phyloP scores from a whole-genome alignment of 805 yeast genomes.

The Lachancea fermentati region DNA sequence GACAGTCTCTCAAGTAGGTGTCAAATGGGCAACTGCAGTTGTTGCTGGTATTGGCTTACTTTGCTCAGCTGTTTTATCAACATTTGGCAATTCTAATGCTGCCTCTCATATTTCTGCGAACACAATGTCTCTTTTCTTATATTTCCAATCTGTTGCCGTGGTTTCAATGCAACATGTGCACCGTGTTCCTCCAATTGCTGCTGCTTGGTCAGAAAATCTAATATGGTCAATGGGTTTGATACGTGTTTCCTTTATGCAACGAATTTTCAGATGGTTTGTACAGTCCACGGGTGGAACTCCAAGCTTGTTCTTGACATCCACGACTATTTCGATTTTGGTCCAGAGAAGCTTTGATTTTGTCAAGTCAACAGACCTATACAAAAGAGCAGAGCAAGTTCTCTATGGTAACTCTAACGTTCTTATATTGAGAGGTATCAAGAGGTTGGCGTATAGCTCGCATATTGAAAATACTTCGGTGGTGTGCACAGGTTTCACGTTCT shows the following conservation, averaged over 20 bases:
- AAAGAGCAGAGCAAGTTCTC: conserved; percentile 36
- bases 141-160: conserved; percentile 84
- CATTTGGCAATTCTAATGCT: conserved; percentile 82
- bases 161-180: conserved; percentile 82
- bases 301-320: conserved; percentile 54
- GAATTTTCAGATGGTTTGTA: conserved; percentile 76
- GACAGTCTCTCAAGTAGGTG: conserved; percentile 73
- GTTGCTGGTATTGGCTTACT: conserved; percentile 84
- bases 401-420: conserved; percentile 53
- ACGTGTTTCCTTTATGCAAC: conserved; percentile 73
- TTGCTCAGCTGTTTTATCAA: conserved; percentile 73
- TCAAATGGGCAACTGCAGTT: conserved; percentile 91
- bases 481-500: conserved; percentile 82
- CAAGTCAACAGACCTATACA: conserved; percentile 22
- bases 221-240: conserved; percentile 96
- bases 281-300: conserved; percentile 90
- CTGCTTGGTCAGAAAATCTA: conserved; percentile 86
- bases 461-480: conserved; percentile 84
- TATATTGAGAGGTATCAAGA: conserved; percentile 80
- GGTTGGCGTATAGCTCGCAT: conserved; percentile 69
- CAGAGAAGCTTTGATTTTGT: conserved; percentile 42
- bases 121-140: conserved; percentile 74
- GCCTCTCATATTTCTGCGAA: conserved; percentile 87
- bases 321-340: conserved; percentile 62
- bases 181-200: conserved; percentile 85